Evolutionary conservation across 345 rosid genomes (phyloP), one percentile per base, ranked within the genome.

Genomic region (Adansonia digitata): DNA sequence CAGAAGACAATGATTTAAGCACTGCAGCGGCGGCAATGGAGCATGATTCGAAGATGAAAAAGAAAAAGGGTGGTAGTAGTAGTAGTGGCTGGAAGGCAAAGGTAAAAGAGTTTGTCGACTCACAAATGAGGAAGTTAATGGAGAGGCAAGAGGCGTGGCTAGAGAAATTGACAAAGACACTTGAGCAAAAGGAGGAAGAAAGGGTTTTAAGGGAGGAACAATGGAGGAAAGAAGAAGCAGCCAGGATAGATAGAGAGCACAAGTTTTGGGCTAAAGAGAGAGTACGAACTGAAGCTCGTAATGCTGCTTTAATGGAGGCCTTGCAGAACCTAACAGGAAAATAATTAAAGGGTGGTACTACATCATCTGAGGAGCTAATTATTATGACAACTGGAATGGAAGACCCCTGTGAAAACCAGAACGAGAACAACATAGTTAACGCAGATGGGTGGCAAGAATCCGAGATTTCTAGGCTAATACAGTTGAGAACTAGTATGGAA

Each of bases 81-180:
- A 79, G 82, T 66, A 86, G 87, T 75, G 78, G 85, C 31, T 95
- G 96, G 96, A 93, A 87, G 80, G 80, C 72, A 24, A 93, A 93
- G 89, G 82, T 95, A 35, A 95, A 93, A 74, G 93, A 88, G 62
- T 93, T 95, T 77, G 85, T 95, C 9, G 96, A 92, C 78, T 62
- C 77, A 34, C 92, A 89, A 64, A 90, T 91, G 93, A 90, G 84
- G 75, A 95, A 87, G 85, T 79, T 95, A 60, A 86, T 89, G 73
- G 97, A 93, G 73, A 93, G 84, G 66, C 99, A 95, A 81, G 99
- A 95, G 64, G 85, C 80, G 2, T 92, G 97, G 99, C 80, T 91
- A 70, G 94, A 90, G 86, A 95, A 87, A 78, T 73, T 95, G 88
- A 87, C 87, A 27, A 89, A 75, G 73, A 88, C 94, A 13, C 82